These are phyloP conservation scores for Penicillium odoratum DNA, from an alignment of 495 filamentous ascomycete genomes.

Conservation along the genomic window DNA sequence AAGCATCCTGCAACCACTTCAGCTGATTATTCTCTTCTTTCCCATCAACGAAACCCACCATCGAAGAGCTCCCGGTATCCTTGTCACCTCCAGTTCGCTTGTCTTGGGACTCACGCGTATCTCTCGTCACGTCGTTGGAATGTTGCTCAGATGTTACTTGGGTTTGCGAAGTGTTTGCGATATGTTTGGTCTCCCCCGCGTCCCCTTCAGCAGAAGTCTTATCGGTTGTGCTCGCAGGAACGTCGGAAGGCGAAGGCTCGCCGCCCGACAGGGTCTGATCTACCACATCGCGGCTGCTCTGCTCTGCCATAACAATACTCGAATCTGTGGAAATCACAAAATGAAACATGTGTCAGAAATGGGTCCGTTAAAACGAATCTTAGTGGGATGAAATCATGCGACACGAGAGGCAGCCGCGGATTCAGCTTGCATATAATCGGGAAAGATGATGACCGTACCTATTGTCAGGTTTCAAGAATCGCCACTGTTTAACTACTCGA, in stretches of 20 bases:
- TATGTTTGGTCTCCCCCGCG: slow-evolving; percentile 50
- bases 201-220: slow-evolving; percentile 56
- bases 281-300: slow-evolving; percentile 75
- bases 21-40: slow-evolving; percentile 15
- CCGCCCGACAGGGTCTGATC: slow-evolving; percentile 73
- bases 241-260: slow-evolving; percentile 70
- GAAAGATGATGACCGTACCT: slow-evolving; percentile 42
- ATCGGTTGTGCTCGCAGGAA: slow-evolving; percentile 64
- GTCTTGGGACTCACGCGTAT: slow-evolving; percentile 12
- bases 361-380: slow-evolving; percentile 21
- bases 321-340: slow-evolving; percentile 46
- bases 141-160: slow-evolving; percentile 29
- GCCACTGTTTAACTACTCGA: slow-evolving; percentile 49
- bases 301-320: slow-evolving; percentile 81
- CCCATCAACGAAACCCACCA: slow-evolving; percentile 28
- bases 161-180: slow-evolving; percentile 32
- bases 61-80: slow-evolving; percentile 29
- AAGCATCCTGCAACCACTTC: slow-evolving; percentile 33
- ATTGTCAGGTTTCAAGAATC: slow-evolving; percentile 50
- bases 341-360: slow-evolving; percentile 40
- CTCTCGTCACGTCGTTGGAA: slow-evolving; percentile 28
- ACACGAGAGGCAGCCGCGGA: slow-evolving; percentile 19
- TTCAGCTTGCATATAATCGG: slow-evolving; percentile 20
- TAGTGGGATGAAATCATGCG: slow-evolving; percentile 14
- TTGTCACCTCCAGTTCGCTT: slow-evolving; percentile 32